Conservation (phyloP, 306 rosid genomes). For the Cucurbita argyrosperma region DNA sequence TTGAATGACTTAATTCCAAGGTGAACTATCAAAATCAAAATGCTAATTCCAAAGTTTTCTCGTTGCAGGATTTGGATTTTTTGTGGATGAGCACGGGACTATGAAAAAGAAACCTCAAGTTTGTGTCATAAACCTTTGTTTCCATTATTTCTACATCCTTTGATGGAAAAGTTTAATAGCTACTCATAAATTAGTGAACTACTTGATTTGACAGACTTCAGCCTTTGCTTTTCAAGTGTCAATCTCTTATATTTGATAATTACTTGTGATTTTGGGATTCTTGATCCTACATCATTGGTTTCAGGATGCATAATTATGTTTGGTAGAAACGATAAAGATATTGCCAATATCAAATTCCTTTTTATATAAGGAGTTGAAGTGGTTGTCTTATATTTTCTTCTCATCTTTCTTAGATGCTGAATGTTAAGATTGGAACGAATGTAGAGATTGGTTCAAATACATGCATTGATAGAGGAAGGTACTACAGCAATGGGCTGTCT, state of each 20-base stretch:
- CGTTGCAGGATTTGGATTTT: conserved; percentile 71
- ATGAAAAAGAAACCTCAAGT: conserved; percentile 92
- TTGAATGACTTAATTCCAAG: neutral
- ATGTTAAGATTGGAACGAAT: conserved; percentile 50
- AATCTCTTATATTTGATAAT: neutral
- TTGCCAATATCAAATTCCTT: neutral
- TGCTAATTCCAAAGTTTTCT: conserved; percentile 6
- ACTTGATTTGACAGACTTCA: neutral
- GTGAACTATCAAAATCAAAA: neutral
- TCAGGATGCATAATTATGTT: neutral
- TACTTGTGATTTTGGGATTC: neutral
- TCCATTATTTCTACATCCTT: neutral
- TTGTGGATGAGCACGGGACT: conserved; percentile 54
- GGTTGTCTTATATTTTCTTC: conserved; percentile 8
- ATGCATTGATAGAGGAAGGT: conserved; percentile 95
- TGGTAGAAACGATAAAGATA: neutral
- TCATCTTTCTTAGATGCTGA: conserved; percentile 45
- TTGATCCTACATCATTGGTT: neutral
- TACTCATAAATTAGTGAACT: neutral
- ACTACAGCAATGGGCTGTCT: neutral
- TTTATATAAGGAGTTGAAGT: neutral
- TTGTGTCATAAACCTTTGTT: conserved; percentile 6
- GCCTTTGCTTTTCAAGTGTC: neutral
- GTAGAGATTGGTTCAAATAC: conserved; percentile 92
- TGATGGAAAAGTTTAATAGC: neutral